Percentiles rank a stretch among this genome's conserved stretches.
phyloP scores from a whole-genome alignment of 2,329 filamentous ascomycete species.

The Rutstroemia sp. region DNA sequence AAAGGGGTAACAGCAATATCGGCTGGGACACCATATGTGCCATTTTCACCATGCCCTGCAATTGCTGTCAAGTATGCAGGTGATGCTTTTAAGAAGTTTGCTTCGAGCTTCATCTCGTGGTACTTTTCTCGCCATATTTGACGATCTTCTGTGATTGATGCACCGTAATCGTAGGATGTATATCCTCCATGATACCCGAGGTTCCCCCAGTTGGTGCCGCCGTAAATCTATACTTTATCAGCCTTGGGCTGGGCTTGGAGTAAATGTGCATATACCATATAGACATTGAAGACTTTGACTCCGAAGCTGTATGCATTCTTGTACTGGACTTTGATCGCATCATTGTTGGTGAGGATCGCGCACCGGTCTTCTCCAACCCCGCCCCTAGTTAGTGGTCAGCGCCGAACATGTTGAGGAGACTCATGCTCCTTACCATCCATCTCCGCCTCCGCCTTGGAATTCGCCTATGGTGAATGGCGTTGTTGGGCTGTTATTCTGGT shows the following conservation, averaged over 20 bases:
- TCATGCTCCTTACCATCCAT: slow-evolving; percentile 28
- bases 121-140: slow-evolving; percentile 67
- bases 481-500: slow-evolving; percentile 53
- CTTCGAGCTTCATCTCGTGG: slow-evolving; percentile 68
- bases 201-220: slow-evolving; percentile 81
- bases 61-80: slow-evolving; percentile 60
- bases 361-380: slow-evolving; percentile 63
- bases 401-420: too few species aligned
- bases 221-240: slow-evolving; percentile 41
- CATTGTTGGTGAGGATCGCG: slow-evolving; percentile 56
- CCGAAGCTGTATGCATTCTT: slow-evolving; percentile 66
- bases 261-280: slow-evolving; percentile 46
- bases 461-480: slow-evolving; percentile 56
- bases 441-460: slow-evolving; percentile 66
- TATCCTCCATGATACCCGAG: slow-evolving; percentile 57
- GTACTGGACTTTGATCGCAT: slow-evolving; percentile 72
- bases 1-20: slow-evolving; percentile 48
- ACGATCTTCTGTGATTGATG: slow-evolving; percentile 62
- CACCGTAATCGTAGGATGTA: slow-evolving; percentile 50
- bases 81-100: slow-evolving; percentile 66
- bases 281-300: slow-evolving; percentile 61
- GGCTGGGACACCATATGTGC: slow-evolving; percentile 46
- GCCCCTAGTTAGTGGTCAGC: slow-evolving; percentile 39
- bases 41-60: slow-evolving; percentile 39
- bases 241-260: too few species aligned